Evolutionary conservation across 805 yeast species (phyloP), one percentile per base, ranked within the genome.

Genomic region (Candida parachauliodes): DNA sequence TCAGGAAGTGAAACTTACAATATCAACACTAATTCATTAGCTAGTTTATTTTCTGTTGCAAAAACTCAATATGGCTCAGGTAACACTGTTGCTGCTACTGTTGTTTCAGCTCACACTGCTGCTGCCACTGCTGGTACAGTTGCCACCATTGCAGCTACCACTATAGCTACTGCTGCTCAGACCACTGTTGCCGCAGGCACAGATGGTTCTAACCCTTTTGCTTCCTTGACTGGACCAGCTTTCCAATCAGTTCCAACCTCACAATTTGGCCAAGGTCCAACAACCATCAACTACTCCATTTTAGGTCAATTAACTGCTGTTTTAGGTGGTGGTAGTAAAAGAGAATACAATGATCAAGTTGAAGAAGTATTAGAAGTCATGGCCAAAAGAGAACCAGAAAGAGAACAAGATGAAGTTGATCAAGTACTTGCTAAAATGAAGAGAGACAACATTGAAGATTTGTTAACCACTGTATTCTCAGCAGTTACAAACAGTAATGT

Each of bases 361-460:
- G 32, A 27, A 32, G 20, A 37, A 19, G 30, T 26, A 3, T 24
- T 34, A 9, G 21, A 21, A 12, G 20, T 10, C 20, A 29, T 32
- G 19, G 24, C 20, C 11, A 36, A 36, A 21, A 38, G 37, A 32
- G 12, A 30, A 26, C n/a, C 14, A 12, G 24, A 29, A 28, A n/a
- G n/a, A n/a, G n/a, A n/a, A n/a, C n/a, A 23, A 16, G 35, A 29
- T 16, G 36, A 39, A 12, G 28, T 33, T 20, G 42, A 39, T 12
- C 2, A 10, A 17, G 28, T 23, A 3, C 5, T 34, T 14, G 3
- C 10, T 11, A 17, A 10, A 9, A 19, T 23, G 30, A 58, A 48
- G 38, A 54, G 64, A 46, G 61, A 54, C 44, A 60, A 60, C 34
- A 43, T 59, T 31, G 57, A 51, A 34, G 61, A 58, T 29, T 55